These are phyloP conservation scores for Lathyrus aphaca DNA, from an alignment of 306 rosid species.

Conservation along the genomic window DNA sequence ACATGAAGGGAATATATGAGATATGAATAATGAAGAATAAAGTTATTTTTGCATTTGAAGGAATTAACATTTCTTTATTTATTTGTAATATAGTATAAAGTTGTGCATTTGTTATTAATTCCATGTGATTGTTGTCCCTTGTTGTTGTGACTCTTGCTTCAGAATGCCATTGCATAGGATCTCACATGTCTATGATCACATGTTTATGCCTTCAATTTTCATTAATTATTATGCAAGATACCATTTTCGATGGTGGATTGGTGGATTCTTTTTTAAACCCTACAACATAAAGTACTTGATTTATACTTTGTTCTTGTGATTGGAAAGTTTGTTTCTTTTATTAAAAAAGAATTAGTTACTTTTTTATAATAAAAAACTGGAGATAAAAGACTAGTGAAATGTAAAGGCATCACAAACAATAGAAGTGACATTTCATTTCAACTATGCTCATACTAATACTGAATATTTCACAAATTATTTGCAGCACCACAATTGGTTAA, in stretches of 20 bases:
- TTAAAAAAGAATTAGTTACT: background rate
- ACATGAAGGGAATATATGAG: background rate
- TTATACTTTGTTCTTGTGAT: background rate
- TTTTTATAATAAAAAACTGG: no score
- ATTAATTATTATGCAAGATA: conserved; percentile 8
- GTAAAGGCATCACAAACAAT: no score
- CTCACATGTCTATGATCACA: conserved; percentile 43
- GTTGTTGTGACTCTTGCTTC: background rate
- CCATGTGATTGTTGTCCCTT: conserved; percentile 42
- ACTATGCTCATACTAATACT: no score
- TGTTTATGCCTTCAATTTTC: conserved; percentile 26
- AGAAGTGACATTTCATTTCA: no score
- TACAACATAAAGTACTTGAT: background rate
- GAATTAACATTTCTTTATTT: background rate
- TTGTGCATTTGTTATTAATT: no score
- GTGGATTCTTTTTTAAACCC: background rate
- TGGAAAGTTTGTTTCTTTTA: background rate
- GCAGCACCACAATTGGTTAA: no score
- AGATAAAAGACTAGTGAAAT: no score
- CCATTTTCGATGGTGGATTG: background rate
- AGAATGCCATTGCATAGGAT: background rate
- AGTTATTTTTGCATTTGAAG: conserved; percentile 16
- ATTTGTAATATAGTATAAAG: background rate
- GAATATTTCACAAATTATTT: no score
- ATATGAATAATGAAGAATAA: conserved; percentile 16